Conservation (phyloP, 2,329 filamentous ascomycete genomes). For the Dryadomyces quercus-mongolicae region DNA sequence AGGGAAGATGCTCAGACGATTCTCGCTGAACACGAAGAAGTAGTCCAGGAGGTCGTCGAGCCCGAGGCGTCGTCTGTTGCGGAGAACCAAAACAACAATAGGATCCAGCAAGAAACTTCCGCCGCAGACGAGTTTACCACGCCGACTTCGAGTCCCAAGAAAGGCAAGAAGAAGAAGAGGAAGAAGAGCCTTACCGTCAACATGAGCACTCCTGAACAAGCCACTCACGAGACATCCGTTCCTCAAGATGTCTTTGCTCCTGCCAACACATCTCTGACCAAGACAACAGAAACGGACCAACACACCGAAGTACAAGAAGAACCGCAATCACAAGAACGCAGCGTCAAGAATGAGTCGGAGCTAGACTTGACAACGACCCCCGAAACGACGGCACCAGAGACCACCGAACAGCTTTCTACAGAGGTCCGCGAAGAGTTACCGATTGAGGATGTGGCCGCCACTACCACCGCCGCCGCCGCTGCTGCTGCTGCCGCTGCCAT, state of each 20-base stretch:
- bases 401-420: neutral
- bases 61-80: too few species aligned
- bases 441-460: neutral
- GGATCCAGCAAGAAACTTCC: too few species aligned
- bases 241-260: too few species aligned
- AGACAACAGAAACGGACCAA: too few species aligned
- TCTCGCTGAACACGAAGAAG: neutral
- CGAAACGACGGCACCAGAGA: neutral
- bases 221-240: neutral
- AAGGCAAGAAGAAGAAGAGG: neutral
- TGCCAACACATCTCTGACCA: neutral
- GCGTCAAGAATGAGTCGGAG: too few species aligned
- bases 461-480: neutral
- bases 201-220: neutral
- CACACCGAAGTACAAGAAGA: too few species aligned
- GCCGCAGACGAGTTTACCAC: too few species aligned
- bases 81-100: too few species aligned
- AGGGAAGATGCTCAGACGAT: neutral
- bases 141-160: neutral
- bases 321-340: too few species aligned
- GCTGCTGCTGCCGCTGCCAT: neutral
- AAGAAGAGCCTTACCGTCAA: neutral
- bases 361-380: too few species aligned
- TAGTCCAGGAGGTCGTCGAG: neutral
- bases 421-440: neutral